Conservation (phyloP, 2,329 filamentous ascomycete species). For the Incumbomyces delicatus region DNA sequence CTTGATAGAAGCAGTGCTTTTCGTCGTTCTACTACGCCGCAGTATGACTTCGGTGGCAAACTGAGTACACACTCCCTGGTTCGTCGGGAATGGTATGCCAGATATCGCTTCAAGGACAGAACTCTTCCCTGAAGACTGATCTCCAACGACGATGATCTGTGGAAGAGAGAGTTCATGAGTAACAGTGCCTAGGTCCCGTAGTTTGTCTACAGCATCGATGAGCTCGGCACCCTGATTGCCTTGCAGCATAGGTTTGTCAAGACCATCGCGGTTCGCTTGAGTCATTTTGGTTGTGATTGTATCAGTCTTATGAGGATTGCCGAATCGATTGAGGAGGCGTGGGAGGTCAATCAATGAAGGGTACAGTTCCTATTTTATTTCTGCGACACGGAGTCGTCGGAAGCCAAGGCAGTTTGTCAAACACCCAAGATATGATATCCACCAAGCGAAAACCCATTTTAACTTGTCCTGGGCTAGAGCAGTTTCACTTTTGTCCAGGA, state of each 20-base stretch:
- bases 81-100: conserved; percentile 48
- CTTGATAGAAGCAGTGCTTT: too few species aligned
- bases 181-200: conserved; percentile 36
- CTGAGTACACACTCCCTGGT: conserved; percentile 48
- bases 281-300: not conserved
- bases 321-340: conserved; percentile 22
- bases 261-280: too few species aligned
- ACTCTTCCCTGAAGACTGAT: conserved; percentile 54
- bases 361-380: too few species aligned
- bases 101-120: conserved; percentile 57
- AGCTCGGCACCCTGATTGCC: conserved; percentile 24
- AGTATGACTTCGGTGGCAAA: conserved; percentile 54
- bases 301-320: too few species aligned
- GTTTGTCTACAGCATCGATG: conserved; percentile 40
- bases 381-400: too few species aligned
- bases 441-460: too few species aligned
- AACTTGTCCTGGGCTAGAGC: too few species aligned
- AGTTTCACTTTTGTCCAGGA: too few species aligned
- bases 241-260: not conserved
- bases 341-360: too few species aligned
- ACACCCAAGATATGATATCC: too few species aligned
- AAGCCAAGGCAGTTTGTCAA: too few species aligned
- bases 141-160: conserved; percentile 50
- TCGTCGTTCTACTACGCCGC: conserved; percentile 24
- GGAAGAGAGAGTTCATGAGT: conserved; percentile 40